These are phyloP conservation scores for Maudiozyma barnettii DNA, from an alignment of 805 yeast genomes.

Conservation along the genomic window DNA sequence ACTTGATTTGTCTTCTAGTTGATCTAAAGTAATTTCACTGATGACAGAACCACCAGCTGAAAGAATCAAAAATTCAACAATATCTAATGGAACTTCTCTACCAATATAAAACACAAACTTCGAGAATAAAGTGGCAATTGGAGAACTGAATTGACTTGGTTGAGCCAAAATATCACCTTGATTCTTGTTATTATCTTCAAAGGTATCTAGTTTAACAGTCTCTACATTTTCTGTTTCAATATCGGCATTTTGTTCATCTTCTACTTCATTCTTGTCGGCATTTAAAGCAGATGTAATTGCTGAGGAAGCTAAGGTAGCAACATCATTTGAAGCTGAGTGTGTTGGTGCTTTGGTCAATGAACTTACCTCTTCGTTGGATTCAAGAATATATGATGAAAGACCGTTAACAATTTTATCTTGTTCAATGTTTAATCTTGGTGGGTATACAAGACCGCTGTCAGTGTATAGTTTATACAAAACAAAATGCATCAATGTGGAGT, in stretches of 20 bases:
- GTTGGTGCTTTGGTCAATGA: conserved; percentile 18
- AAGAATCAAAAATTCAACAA: conserved; percentile 76
- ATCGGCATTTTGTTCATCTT: conserved; percentile 24
- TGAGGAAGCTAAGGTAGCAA: conserved; percentile 28
- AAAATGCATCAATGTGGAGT: conserved; percentile 84
- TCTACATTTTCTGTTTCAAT: conserved; percentile 34
- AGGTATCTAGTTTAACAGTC: conserved; percentile 55
- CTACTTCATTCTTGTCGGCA: conserved; percentile 33
- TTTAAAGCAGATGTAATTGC: conserved; percentile 48
- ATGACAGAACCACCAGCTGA: conserved; percentile 80
- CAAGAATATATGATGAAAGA: conserved; percentile 69
- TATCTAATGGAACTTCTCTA: conserved; percentile 90
- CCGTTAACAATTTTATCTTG: conserved; percentile 87
- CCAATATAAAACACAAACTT: conserved; percentile 79
- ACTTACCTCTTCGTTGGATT: conserved; percentile 31
- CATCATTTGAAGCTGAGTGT: conserved; percentile 15
- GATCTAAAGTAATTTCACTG: conserved; percentile 83
- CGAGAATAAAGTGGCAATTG: conserved; percentile 57
- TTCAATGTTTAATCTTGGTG: conserved; percentile 69
- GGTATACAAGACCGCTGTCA: conserved; percentile 79
- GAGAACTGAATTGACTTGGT: conserved; percentile 51
- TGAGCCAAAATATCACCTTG: conserved; percentile 63
- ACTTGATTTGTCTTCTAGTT: conserved; percentile 37
- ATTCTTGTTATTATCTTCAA: conserved; percentile 52
- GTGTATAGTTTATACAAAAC: conserved; percentile 77